Conservation (phyloP, 768 basidiomycete genomes). For the Brasilioporus rufonigricans region DNA sequence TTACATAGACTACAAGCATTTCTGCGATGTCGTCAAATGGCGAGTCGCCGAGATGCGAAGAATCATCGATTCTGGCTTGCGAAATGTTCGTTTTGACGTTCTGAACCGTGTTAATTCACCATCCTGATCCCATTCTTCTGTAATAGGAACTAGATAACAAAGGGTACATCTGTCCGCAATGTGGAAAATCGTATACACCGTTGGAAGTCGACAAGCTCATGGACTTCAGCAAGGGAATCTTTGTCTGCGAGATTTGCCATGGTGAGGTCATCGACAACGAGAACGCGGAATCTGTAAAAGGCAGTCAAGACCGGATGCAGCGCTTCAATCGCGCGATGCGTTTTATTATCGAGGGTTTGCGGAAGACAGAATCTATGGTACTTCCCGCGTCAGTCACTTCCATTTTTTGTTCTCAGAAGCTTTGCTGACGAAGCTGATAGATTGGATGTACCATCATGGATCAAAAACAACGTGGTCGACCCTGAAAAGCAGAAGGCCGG, state of each 20-base stretch:
- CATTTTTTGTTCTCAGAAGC: neutral
- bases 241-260: constrained; percentile 86
- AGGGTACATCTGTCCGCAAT: constrained; percentile 94
- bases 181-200: constrained; percentile 78
- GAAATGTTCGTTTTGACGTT: constrained; percentile 59
- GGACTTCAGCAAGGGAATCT: constrained; percentile 60
- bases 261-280: constrained; percentile 90
- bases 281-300: constrained; percentile 78
- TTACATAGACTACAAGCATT: constrained; percentile 93
- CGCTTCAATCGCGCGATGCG: constrained; percentile 90
- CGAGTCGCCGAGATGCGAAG: constrained; percentile 89
- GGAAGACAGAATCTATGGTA: constrained; percentile 85
- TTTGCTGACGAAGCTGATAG: constrained; percentile 36
- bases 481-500: constrained; percentile 57
- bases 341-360: constrained; percentile 81
- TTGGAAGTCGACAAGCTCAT: constrained; percentile 84
- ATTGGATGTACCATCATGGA: constrained; percentile 81
- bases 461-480: constrained; percentile 69
- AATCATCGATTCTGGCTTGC: constrained; percentile 79
- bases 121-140: neutral
- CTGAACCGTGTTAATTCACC: neutral
- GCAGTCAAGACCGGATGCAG: constrained; percentile 94
- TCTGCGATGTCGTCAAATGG: constrained; percentile 99
- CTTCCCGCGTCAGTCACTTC: constrained; percentile 66
- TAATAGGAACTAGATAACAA: constrained; percentile 90